Evolutionary conservation across 2,329 filamentous ascomycete genomes (phyloP), one percentile per base, ranked within the genome.

Genomic region (Aspergillaceae sp.): DNA sequence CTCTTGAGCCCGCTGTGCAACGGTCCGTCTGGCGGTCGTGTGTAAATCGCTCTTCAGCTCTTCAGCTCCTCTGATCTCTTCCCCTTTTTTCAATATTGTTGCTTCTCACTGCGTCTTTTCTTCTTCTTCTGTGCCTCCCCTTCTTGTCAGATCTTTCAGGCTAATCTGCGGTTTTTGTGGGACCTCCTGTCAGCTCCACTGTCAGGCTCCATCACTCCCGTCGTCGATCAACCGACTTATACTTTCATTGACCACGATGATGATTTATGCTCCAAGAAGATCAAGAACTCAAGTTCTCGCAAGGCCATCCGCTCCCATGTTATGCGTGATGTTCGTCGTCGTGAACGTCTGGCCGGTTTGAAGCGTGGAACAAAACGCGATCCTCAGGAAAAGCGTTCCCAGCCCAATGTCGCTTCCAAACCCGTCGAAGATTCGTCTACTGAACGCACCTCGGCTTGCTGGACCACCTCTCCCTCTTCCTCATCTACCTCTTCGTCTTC

Each of bases 231-330:
- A 41, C 64, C 59, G 9, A 61, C 59, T 4, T 70, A 65, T 40
- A 69, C 66, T 26, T 70, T 70, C 49, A 69, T 70, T 48, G 64
- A 67, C 48, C 66, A 69, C 45, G 61, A 66, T 48, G 62, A 69
- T 49, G 64, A 68, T 45, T 49, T 68, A 49, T 56, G 58, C 27
- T 64, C 62, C 29, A 67, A 67, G 46, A 53, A 61, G 41, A 69
- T 68, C 51, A 66, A 60, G 48, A 60, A 69, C 56, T 57, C 56
- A 43, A 61, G 64, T 50, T 64, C 66, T 29, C 61, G 65, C 38
- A 66, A 67, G 51, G 61, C 61, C 8, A 70, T 70, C 41, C 63
- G 67, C 10, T 70, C 67, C 9, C 67, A 70, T 62, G 67, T 69
- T 11, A 70, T 70, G 67, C 64, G 66, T 36, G 61, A 68, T 51